Percentiles rank a stretch among this genome's conserved stretches.
Evolutionary conservation across 2,329 filamentous ascomycete species (phyloP).

Genomic region (Fusarium lateritium): DNA sequence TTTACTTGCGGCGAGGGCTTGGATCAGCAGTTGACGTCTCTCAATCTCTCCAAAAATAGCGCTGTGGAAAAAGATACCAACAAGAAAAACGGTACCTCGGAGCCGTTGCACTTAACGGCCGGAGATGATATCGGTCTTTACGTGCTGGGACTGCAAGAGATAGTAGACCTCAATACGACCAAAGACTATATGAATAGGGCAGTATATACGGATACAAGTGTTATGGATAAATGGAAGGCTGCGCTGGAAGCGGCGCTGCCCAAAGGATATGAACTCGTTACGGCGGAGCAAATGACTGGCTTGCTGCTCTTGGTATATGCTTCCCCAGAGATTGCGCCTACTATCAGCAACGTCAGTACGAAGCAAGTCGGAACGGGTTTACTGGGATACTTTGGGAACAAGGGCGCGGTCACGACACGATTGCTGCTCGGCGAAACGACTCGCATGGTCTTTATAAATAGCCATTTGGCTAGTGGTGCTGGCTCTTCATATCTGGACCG

Average conservation of each 20-base stretch:
- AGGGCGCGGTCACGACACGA: constrained; percentile 87
- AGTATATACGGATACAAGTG: constrained; percentile 79
- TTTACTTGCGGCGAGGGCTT: constrained; percentile 85
- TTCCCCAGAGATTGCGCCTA: constrained; percentile 79
- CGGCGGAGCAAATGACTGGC: constrained; percentile 88
- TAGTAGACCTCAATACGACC: constrained; percentile 87
- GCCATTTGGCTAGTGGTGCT: constrained; percentile 88
- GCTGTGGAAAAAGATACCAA: constrained; percentile 52
- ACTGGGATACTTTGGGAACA: constrained; percentile 95
- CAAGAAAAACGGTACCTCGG: constrained; percentile 54
- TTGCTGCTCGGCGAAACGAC: constrained; percentile 92
- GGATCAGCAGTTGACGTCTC: constrained; percentile 71
- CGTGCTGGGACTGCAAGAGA: constrained; percentile 90
- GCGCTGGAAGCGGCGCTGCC: constrained; percentile 83
- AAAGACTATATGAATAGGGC: constrained; percentile 79
- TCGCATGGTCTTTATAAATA: constrained; percentile 89
- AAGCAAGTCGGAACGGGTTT: constrained; percentile 89
- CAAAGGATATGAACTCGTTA: constrained; percentile 80
- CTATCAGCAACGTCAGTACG: constrained; percentile 85
- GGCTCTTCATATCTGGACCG: constrained; percentile 84
- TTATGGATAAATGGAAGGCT: constrained; percentile 84
- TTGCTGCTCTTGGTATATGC: constrained; percentile 89
- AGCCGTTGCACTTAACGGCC: constrained; percentile 63
- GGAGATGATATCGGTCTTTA: constrained; percentile 87
- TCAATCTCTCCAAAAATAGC: constrained; percentile 61